Evolutionary conservation across 306 rosid genomes (phyloP), one percentile per base, ranked within the genome.

Genomic region (Vigna nakashimae): DNA sequence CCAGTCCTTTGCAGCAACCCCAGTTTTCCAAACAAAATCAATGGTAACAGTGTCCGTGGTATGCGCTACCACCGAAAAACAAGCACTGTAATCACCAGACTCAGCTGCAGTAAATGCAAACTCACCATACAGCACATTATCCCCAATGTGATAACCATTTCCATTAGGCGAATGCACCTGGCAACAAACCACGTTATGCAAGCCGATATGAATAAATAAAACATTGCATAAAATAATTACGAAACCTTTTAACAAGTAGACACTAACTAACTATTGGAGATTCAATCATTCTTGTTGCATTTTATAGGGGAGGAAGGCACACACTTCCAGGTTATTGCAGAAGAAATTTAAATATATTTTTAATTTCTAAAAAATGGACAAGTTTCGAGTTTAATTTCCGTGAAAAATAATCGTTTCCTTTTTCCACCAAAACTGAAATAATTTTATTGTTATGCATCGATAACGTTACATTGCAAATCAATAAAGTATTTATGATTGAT

Each of bases 1-100:
- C 98, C 97, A 90, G 69, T 90, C 96, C 65, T 76, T 87, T 42
- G 94, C 88, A 66, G 91, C 91, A 82, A 90, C 71, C 13, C 98
- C 97, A 32, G 87, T 80, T 78, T 70, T 90, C 97, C 96, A 94
- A 30, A 92, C 97, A 51, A 94, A 89, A 28, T 94, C 96, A 56
- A 92, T 12, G 0, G 79, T 63, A 52, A 88, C 76, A 2, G 71
- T 72, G 9, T 40, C 2, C 7, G 69, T 42, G 16, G 90, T 90
- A 62, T 85, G 88, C 0, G 69, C 42, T 3, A 68, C 42, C 18
- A 84, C 81, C 78, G 84, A 88, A 82, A 94, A 94, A 85, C 97
- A 94, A 73, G 93, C 80, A 0, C 74, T 82, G 79, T 94, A 87
- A 64, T 90, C 97, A 36, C 98, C 98, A 18, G 83, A 48, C 83